phyloP scores from a whole-genome alignment of 345 rosid genomes.

The thale cress (Arabidopsis thaliana) region DNA sequence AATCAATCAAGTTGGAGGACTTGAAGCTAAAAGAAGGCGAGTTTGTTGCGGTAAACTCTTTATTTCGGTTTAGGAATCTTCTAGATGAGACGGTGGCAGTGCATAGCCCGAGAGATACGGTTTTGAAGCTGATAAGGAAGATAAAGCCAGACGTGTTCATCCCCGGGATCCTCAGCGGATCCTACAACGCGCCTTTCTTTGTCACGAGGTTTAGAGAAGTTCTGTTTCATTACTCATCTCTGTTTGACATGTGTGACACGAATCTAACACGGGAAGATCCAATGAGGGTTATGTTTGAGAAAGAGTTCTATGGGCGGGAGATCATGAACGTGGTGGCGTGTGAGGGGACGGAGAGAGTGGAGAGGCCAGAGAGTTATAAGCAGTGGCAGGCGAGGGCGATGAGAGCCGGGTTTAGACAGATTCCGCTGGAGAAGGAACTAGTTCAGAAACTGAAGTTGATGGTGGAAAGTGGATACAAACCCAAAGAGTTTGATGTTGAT shows the following conservation, averaged over 20 bases:
- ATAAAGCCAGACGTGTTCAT: slow-evolving; percentile 65
- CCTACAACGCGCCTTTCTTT: slow-evolving; percentile 74
- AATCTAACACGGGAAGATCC: slow-evolving; percentile 52
- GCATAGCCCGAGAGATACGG: slow-evolving; percentile 64
- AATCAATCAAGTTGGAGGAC: slow-evolving; percentile 59
- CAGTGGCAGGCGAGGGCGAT: slow-evolving; percentile 66
- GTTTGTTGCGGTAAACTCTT: slow-evolving; percentile 68
- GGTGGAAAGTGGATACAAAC: slow-evolving; percentile 49
- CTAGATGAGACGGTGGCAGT: slow-evolving; percentile 66
- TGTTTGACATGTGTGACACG: slow-evolving; percentile 66
- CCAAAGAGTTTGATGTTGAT: slow-evolving; percentile 61
- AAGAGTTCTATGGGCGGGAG: slow-evolving; percentile 69
- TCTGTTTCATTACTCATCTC: slow-evolving; percentile 67
- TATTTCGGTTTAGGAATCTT: slow-evolving; percentile 62
- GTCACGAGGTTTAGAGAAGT: slow-evolving; percentile 75
- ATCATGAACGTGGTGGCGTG: slow-evolving; percentile 71
- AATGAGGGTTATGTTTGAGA: slow-evolving; percentile 66
- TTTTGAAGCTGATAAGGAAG: slow-evolving; percentile 60
- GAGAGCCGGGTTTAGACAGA: slow-evolving; percentile 73
- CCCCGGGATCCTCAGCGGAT: slow-evolving; percentile 56
- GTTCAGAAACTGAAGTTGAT: slow-evolving; percentile 50
- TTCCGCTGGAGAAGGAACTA: slow-evolving; percentile 52
- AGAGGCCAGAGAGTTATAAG: slow-evolving; percentile 85
- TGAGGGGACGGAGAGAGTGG: slow-evolving; percentile 78
- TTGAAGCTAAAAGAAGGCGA: slow-evolving; percentile 60